Conservation (phyloP, 2,329 filamentous ascomycete genomes). For the Scedosporium dehoogii region DNA sequence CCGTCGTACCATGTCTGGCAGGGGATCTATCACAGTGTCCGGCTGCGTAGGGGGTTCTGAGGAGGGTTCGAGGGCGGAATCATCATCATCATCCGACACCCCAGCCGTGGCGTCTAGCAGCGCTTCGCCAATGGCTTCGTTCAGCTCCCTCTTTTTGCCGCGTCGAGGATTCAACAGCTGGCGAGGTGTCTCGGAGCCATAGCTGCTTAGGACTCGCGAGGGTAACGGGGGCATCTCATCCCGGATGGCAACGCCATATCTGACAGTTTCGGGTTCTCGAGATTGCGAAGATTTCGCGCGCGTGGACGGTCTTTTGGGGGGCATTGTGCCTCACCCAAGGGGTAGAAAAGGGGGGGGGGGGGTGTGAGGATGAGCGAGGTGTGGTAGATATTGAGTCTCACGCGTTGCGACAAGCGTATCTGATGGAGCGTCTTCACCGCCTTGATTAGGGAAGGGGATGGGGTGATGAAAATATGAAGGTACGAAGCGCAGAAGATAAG, state of each 20-base stretch:
- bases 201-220: slow-evolving; percentile 13
- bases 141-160: slow-evolving; percentile 12
- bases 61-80: neutral
- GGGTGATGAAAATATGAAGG: neutral
- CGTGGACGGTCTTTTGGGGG: neutral
- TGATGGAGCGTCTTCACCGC: neutral
- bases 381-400: neutral
- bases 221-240: slow-evolving; percentile 13
- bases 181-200: slow-evolving; percentile 14
- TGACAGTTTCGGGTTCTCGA: neutral
- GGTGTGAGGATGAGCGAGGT: neutral
- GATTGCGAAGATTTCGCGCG: slow-evolving; percentile 7
- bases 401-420: neutral
- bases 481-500: neutral
- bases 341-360: neutral
- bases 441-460: neutral
- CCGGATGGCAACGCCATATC: slow-evolving; percentile 11
- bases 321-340: neutral
- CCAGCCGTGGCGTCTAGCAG: slow-evolving; percentile 10
- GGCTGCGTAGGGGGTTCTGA: neutral
- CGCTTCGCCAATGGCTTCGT: slow-evolving; percentile 12
- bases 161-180: slow-evolving; percentile 14
- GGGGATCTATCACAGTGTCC: neutral
- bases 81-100: slow-evolving; percentile 7
- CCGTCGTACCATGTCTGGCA: neutral